Evolutionary conservation across 2,329 filamentous ascomycete genomes (phyloP).

Genomic region (Aphanocladium album): DNA sequence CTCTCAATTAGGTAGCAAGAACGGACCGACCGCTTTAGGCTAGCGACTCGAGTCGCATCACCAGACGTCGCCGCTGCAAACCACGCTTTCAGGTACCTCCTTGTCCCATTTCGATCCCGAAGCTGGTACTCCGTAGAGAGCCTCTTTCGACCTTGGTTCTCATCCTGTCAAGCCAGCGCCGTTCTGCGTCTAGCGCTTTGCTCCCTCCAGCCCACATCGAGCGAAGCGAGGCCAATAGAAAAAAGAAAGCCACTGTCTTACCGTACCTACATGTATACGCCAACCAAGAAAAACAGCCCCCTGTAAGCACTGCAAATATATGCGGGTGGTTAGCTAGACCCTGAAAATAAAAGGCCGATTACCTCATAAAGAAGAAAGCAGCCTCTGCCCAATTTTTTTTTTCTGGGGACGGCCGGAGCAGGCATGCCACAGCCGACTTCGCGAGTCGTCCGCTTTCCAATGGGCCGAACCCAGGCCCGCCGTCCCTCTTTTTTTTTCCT

Average conservation of each 20-base stretch:
- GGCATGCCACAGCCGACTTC: slow-evolving; percentile 2
- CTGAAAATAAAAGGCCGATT: neutral
- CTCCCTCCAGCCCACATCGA: too few species aligned
- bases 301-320: neutral
- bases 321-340: too few species aligned
- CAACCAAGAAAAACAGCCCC: neutral
- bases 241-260: too few species aligned
- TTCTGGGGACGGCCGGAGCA: slow-evolving; percentile 10
- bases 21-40: neutral
- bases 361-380: neutral
- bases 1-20: neutral
- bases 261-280: neutral
- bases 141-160: too few species aligned
- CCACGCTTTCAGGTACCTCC: neutral
- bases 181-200: too few species aligned
- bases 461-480: neutral
- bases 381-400: neutral
- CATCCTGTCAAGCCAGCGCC: too few species aligned
- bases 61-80: neutral
- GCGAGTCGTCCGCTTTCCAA: neutral
- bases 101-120: neutral
- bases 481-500: slow-evolving; percentile 8
- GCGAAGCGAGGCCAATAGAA: too few species aligned
- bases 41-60: neutral
- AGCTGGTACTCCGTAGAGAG: too few species aligned